A percentile compares a stretch with the other conserved stretches of the same genome.
phyloP scores from a whole-genome alignment of 805 yeast genomes.

The Suhomyces xylopsoci region DNA sequence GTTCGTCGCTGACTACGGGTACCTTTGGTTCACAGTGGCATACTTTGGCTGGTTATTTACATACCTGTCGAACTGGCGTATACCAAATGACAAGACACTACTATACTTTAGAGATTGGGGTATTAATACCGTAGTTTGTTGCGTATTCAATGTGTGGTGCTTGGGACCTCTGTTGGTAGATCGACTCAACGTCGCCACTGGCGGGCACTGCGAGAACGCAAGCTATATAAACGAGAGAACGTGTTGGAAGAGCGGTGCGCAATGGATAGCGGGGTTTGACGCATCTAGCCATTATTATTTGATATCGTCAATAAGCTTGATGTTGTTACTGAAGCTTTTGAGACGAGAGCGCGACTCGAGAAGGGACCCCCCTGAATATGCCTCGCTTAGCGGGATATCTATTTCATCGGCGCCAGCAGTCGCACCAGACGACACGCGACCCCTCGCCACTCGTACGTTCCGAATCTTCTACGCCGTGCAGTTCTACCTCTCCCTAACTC shows the following conservation, averaged over 20 bases:
- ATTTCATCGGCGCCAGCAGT: neutral
- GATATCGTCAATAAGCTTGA: conserved; percentile 39
- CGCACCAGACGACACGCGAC: neutral
- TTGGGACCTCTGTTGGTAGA: conserved; percentile 35
- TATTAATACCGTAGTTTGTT: conserved; percentile 9
- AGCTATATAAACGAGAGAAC: conserved; percentile 7
- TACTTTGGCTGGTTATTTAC: conserved; percentile 13
- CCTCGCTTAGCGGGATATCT: conserved; percentile 5
- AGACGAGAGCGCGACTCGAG: neutral
- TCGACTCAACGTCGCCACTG: conserved; percentile 24
- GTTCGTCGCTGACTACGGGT: conserved; percentile 27
- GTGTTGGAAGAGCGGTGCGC: conserved; percentile 2
- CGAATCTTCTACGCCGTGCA: neutral
- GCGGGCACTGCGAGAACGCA: conserved; percentile 35
- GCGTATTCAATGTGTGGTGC: conserved; percentile 24
- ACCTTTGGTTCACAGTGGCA: conserved; percentile 25
- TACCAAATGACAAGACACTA: conserved; percentile 4
- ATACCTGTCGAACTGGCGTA: conserved; percentile 2
- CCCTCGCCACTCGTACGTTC: neutral
- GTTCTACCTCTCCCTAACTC: neutral
- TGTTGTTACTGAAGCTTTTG: conserved; percentile 18
- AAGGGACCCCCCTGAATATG: neutral
- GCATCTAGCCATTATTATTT: conserved; percentile 53
- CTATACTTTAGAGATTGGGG: conserved; percentile 8
- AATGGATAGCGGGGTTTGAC: conserved; percentile 40